These are phyloP conservation scores for Solanum boliviense DNA, from an alignment of 257 asterid genomes.

Conservation along the genomic window DNA sequence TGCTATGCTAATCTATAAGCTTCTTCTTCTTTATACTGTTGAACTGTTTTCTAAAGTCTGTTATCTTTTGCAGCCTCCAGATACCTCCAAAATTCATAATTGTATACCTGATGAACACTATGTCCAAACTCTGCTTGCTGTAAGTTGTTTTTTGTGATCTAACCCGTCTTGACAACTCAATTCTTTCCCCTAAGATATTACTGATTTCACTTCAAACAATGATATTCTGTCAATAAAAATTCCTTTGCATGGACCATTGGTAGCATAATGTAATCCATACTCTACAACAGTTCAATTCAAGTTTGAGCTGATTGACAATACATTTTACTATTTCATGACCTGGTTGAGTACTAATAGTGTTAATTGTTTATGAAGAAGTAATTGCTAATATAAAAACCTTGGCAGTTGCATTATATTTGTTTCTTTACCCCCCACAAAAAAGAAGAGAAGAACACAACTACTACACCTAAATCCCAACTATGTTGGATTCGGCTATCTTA, in stretches of 20 bases:
- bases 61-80: slow-evolving; percentile 58
- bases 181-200: neutral
- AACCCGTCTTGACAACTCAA: neutral
- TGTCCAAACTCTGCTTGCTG: slow-evolving; percentile 86
- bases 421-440: neutral
- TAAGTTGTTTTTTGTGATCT: slow-evolving; percentile 23
- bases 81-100: slow-evolving; percentile 69
- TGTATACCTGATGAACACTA: slow-evolving; percentile 99
- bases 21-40: neutral
- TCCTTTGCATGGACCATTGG: neutral
- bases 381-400: neutral
- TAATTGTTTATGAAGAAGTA: neutral
- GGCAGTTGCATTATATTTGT: neutral
- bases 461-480: neutral
- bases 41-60: neutral
- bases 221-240: neutral
- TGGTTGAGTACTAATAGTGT: neutral
- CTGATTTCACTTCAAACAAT: neutral
- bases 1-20: neutral
- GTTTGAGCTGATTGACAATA: neutral
- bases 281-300: neutral
- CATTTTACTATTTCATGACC: neutral
- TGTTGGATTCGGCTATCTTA: neutral
- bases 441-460: too few relatives aligned
- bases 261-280: neutral